These are phyloP conservation scores for Exsudoporus floridanus DNA, from an alignment of 1,284 basidiomycete species.

Conservation along the genomic window DNA sequence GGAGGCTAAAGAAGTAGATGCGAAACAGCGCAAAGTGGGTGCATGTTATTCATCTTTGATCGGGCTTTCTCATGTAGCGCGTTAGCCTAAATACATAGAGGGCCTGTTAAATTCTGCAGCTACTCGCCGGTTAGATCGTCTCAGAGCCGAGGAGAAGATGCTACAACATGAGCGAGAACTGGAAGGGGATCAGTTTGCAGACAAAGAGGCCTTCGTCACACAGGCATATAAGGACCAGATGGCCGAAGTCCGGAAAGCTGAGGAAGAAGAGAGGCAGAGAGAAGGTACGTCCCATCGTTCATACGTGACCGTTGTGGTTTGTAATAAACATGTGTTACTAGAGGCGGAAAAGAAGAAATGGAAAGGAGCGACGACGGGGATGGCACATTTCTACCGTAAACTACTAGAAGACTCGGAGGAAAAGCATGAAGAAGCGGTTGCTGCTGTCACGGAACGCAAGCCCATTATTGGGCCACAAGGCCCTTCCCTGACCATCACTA, in stretches of 20 bases:
- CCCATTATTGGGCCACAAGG: slow-evolving; percentile 60
- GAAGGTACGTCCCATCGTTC: slow-evolving; percentile 63
- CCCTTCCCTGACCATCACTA: slow-evolving; percentile 64
- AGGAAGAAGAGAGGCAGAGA: slow-evolving; percentile 84
- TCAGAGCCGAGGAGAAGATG: slow-evolving; percentile 98
- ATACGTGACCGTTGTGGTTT: background rate
- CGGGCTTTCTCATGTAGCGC: slow-evolving; percentile 12
- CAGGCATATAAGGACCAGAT: slow-evolving; percentile 97
- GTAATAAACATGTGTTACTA: slow-evolving; percentile 26
- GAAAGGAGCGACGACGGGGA: slow-evolving; percentile 63
- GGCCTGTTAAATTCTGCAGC: slow-evolving; percentile 81
- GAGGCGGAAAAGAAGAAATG: slow-evolving; percentile 65
- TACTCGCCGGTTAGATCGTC: slow-evolving; percentile 82
- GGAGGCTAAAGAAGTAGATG: slow-evolving; percentile 68
- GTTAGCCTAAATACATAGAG: slow-evolving; percentile 90
- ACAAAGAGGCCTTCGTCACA: slow-evolving; percentile 96
- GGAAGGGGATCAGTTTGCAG: slow-evolving; percentile 92
- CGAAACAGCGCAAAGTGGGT: slow-evolving; percentile 72
- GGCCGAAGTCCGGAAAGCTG: slow-evolving; percentile 86
- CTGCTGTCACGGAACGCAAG: slow-evolving; percentile 58
- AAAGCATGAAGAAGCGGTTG: slow-evolving; percentile 81
- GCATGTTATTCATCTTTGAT: slow-evolving; percentile 1
- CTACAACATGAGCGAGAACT: slow-evolving; percentile 89
- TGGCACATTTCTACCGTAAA: slow-evolving; percentile 85
- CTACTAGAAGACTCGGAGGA: slow-evolving; percentile 80